Conservation (phyloP, 2,329 filamentous ascomycete genomes). For the Pseudopyricularia javanii region DNA sequence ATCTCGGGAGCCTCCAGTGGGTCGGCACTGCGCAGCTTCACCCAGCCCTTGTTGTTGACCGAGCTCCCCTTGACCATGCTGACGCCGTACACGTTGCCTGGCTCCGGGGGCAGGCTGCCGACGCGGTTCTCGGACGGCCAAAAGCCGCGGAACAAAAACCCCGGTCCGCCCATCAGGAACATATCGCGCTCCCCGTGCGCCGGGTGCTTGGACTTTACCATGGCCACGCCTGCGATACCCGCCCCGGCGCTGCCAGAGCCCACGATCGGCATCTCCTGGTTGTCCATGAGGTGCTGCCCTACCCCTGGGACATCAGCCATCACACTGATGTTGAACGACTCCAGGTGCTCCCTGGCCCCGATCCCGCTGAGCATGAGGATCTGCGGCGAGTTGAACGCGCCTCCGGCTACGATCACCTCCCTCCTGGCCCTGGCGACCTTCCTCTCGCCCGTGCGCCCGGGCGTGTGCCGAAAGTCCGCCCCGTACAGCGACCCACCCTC, state of each 20-base stretch:
- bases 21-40: conserved; percentile 41
- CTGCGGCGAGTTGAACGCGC: conserved; percentile 32
- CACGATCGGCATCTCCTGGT: conserved; percentile 25
- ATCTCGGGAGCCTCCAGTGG: conserved; percentile 48
- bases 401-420: conserved; percentile 35
- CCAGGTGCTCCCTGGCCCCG: conserved; percentile 30
- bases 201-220: conserved; percentile 17
- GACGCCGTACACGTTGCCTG: conserved; percentile 17
- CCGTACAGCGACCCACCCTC: conserved; percentile 22
- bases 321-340: conserved; percentile 6
- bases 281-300: conserved; percentile 39
- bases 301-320: conserved; percentile 43
- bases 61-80: conserved; percentile 28
- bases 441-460: conserved; percentile 17
- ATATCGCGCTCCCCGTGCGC: conserved; percentile 32
- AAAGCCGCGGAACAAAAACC: conserved; percentile 38
- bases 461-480: conserved; percentile 14
- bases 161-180: conserved; percentile 38
- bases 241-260: conserved; percentile 8
- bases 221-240: conserved; percentile 11
- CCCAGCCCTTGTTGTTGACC: conserved; percentile 44
- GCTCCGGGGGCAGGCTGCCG: conserved; percentile 16
- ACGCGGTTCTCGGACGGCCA: conserved; percentile 43
- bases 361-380: conserved; percentile 33
- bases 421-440: conserved; percentile 21